Conservation (phyloP, 306 rosid genomes). For the Albizia julibrissin region DNA sequence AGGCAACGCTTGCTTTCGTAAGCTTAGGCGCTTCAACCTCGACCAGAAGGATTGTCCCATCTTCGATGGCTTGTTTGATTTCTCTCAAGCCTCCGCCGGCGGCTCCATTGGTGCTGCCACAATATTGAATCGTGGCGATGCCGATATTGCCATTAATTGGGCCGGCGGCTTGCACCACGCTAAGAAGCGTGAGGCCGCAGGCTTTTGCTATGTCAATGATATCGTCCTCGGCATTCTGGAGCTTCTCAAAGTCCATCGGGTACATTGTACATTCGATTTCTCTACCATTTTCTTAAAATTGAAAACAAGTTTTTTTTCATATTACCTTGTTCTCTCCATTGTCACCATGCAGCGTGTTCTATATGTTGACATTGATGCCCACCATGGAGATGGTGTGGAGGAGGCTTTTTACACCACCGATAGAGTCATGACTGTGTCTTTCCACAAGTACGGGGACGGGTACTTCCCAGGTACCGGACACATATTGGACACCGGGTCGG, state of each 20-base stretch:
- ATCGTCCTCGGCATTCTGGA: not conserved
- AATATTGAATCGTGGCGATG: not conserved
- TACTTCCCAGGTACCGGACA: not conserved
- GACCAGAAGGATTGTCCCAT: not conserved
- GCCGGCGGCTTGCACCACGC: not conserved
- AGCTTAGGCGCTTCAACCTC: not conserved
- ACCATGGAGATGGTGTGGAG: constrained; percentile 2
- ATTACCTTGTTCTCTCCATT: not conserved
- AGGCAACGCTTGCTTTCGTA: not conserved
- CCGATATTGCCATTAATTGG: not conserved
- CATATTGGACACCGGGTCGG: not conserved
- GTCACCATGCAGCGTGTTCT: not conserved
- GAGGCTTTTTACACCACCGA: not conserved
- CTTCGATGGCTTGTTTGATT: not conserved
- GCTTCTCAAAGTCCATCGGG: not conserved
- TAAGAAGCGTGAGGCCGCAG: not conserved
- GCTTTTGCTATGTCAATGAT: not conserved
- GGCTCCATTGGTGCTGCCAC: not conserved
- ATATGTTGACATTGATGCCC: not conserved
- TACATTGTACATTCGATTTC: not conserved
- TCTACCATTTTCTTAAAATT: not conserved
- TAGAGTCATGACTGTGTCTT: not conserved
- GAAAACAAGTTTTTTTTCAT: not conserved
- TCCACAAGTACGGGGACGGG: not conserved
- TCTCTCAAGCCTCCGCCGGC: not conserved